phyloP scores from a whole-genome alignment of 2,329 filamentous ascomycete species.

The Rachicladosporium sp. region DNA sequence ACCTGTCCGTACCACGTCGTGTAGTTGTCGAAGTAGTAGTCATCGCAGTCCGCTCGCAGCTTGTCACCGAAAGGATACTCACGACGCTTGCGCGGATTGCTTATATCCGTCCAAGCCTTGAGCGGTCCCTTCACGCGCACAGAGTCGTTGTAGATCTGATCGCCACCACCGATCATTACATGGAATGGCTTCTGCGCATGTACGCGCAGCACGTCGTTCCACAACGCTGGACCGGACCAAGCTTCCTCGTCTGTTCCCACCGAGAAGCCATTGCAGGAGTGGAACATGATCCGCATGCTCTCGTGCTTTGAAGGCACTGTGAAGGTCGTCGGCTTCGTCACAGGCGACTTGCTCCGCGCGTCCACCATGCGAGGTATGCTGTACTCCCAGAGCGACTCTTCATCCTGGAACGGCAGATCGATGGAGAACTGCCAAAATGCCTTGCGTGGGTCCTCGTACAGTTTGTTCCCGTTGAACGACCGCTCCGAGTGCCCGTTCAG shows the following conservation, averaged over 20 bases:
- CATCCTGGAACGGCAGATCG: conserved; percentile 53
- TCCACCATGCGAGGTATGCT: conserved; percentile 47
- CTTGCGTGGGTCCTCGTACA: conserved; percentile 48
- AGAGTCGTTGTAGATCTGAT: conserved; percentile 69
- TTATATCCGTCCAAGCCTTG: conserved; percentile 49
- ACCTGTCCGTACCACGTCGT: conserved; percentile 56
- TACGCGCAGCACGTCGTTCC: conserved; percentile 52
- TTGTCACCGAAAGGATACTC: conserved; percentile 53
- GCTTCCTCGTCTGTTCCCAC: conserved; percentile 52
- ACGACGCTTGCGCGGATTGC: conserved; percentile 47
- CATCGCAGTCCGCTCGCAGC: conserved; percentile 47
- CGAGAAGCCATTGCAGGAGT: conserved; percentile 57
- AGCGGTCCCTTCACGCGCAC: conserved; percentile 77
- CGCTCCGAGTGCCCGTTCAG: conserved; percentile 14
- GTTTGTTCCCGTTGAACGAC: conserved; percentile 33
- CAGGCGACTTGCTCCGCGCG: conserved; percentile 9
- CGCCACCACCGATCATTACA: conserved; percentile 76
- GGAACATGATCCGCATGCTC: conserved; percentile 59
- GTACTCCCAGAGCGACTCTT: conserved; percentile 72
- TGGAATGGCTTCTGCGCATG: conserved; percentile 50
- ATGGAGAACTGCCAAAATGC: conserved; percentile 49
- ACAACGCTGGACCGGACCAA: conserved; percentile 47
- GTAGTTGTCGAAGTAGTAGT: conserved; percentile 52
- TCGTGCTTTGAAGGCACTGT: conserved; percentile 45
- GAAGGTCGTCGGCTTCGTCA: conserved; percentile 35